Conservation (phyloP, 345 rosid genomes). For the Geranium rotundifolium region DNA sequence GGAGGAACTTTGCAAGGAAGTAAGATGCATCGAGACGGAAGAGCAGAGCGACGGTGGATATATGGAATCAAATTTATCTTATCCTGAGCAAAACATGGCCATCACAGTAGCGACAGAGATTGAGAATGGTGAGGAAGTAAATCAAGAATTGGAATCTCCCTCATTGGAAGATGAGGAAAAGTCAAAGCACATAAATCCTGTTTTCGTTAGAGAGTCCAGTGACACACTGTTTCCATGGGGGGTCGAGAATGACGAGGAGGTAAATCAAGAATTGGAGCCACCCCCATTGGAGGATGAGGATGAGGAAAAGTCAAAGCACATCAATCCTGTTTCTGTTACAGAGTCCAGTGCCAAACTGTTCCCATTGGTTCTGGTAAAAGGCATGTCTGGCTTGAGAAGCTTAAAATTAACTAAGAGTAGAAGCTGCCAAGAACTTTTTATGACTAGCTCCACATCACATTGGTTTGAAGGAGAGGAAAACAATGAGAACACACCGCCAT, state of each 20-base stretch:
- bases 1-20: conserved; percentile 40
- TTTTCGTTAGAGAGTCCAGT: too few species aligned
- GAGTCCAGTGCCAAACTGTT: conserved; percentile 31
- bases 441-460: conserved; percentile 14
- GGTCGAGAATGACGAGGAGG: too few species aligned
- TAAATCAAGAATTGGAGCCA: conserved; percentile 13
- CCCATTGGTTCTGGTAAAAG: conserved; percentile 27
- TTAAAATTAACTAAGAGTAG: conserved; percentile 15
- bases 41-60: conserved; percentile 17
- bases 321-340: conserved; percentile 16
- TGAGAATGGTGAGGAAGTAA: conserved; percentile 18
- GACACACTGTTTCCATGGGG: too few species aligned
- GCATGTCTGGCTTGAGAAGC: conserved; percentile 22
- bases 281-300: conserved; percentile 26
- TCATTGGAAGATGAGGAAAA: conserved; percentile 19
- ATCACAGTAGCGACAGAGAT: conserved; percentile 15
- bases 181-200: conserved; percentile 1
- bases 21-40: conserved; percentile 46
- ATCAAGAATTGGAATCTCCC: conserved; percentile 19
- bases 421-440: conserved; percentile 10
- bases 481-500: conserved; percentile 27
- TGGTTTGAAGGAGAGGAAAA: conserved; percentile 25
- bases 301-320: conserved; percentile 8
- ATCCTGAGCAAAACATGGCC: conserved; percentile 9
- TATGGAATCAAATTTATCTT: conserved; percentile 16